Percentiles rank a stretch among this genome's conserved stretches.
Conservation (phyloP, 148 eudicot species). For the Camellia japonica region DNA sequence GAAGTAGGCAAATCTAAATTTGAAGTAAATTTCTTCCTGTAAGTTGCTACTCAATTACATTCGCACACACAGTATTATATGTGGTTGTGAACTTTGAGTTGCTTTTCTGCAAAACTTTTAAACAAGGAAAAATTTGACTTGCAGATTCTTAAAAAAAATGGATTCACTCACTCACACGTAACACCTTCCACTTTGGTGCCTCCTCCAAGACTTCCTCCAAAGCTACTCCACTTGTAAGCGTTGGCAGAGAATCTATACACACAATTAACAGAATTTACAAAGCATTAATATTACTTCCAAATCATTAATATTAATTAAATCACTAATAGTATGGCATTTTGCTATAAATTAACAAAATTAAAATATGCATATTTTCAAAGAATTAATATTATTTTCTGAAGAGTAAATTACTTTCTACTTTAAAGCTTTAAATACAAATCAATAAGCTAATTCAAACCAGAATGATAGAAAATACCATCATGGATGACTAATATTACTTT, state of each 20-base stretch:
- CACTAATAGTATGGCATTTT: neutral
- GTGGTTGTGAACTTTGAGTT: neutral
- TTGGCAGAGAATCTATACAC: conserved; percentile 33
- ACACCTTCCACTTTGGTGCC: conserved; percentile 98
- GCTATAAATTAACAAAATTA: neutral
- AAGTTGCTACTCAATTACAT: neutral
- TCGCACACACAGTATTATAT: neutral
- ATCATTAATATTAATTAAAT: neutral
- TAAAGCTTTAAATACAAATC: neutral
- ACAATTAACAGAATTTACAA: neutral
- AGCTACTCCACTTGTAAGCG: conserved; percentile 40
- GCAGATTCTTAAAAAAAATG: conserved; percentile 19
- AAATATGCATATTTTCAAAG: neutral
- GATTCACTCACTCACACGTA: conserved; percentile 97
- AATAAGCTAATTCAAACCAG: conserved; percentile 3
- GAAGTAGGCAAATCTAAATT: neutral
- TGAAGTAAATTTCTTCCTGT: conserved; percentile 1
- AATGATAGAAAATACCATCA: neutral
- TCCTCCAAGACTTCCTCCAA: conserved; percentile 89
- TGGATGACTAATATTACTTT: neutral
- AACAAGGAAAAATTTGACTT: neutral
- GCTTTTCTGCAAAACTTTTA: neutral
- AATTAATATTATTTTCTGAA: neutral
- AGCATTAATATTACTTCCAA: neutral
- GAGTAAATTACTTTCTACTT: neutral